Evolutionary conservation across 1,284 basidiomycete genomes (phyloP), one percentile per base, ranked within the genome.

Genomic region (Leccinum fuscescens): DNA sequence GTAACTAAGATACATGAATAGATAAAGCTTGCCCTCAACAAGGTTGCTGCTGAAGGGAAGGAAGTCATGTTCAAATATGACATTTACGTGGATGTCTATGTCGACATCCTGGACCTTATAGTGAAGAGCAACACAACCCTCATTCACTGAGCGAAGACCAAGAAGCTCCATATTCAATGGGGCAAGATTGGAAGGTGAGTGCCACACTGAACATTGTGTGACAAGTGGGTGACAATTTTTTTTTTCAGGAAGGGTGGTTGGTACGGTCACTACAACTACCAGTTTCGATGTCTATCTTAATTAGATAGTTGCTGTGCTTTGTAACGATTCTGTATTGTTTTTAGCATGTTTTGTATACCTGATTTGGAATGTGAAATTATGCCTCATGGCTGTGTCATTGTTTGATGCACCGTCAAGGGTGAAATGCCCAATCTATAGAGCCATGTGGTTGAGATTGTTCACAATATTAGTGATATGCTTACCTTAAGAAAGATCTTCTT

Each of bases 51-150:
- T 1, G 37, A 55, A 6, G 31, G 50, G 1, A 60, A 57, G 39
- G 55, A 60, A 5, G 61, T 60, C n/a, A 14, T 20, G 15, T 64
- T 64, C 58, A 64, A 63, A 24, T n/a, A 3, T 5, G 52, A 64
- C 4, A 5, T 63, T 12, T 63, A 64, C 15, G 31, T 17, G 0
- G 51, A 55, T 3, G 33, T 63, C 2, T 60, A 63, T 8, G 1
- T 56, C 1, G 12, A 63, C 31, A 27, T 64, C 4, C 17, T 58
- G 4, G 42, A 54, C 3, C 54, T 60, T 6, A 64, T 63, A 54
- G 2, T 0, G 0, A 63, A 64, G 3, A 60, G 58, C 33, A 39
- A 64, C 31, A 56, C 27, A 1, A 20, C 7, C 1, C 61, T 61
- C 6, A 37, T 61, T 39, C 61, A 63, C 20, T 3, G 4, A 8